Conservation (phyloP, 1,284 basidiomycete species). For the Cystobasidiaceae sp. region DNA sequence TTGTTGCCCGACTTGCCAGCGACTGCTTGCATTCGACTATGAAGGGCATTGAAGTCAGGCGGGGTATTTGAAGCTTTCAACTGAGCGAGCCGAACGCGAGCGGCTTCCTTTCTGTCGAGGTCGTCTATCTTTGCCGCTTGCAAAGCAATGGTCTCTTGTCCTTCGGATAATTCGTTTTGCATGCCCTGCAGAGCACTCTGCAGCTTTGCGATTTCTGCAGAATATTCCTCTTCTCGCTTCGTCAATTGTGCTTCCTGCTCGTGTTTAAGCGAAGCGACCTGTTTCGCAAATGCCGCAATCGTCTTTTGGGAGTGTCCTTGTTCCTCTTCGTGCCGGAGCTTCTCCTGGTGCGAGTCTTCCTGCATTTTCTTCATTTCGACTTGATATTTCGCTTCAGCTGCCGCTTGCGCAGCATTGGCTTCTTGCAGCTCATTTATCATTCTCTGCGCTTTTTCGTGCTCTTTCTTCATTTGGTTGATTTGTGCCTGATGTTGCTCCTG, state of each 20-base stretch:
- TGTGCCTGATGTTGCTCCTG: background rate
- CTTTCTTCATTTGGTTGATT: background rate
- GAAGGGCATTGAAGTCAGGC: constrained; percentile 12
- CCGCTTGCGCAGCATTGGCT: background rate
- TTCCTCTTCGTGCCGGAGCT: background rate
- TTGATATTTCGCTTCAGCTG: background rate
- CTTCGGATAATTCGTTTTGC: background rate
- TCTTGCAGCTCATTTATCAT: background rate
- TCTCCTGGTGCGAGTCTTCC: background rate
- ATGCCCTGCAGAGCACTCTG: background rate
- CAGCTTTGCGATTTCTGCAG: background rate
- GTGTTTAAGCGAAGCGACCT: background rate
- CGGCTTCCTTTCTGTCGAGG: constrained; percentile 12
- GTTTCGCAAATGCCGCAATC: background rate
- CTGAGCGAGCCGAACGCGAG: constrained; percentile 8
- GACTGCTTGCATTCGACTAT: constrained; percentile 13
- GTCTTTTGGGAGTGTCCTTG: background rate
- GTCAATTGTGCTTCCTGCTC: background rate
- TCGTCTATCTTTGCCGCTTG: background rate
- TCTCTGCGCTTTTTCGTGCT: background rate
- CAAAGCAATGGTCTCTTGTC: background rate
- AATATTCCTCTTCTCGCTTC: background rate
- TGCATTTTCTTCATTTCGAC: background rate
- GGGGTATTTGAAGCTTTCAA: constrained; percentile 21
- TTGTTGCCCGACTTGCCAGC: background rate